Evolutionary conservation across 352 stramenopile species (phyloP).

Genomic region (Pythium phragmiticola): DNA sequence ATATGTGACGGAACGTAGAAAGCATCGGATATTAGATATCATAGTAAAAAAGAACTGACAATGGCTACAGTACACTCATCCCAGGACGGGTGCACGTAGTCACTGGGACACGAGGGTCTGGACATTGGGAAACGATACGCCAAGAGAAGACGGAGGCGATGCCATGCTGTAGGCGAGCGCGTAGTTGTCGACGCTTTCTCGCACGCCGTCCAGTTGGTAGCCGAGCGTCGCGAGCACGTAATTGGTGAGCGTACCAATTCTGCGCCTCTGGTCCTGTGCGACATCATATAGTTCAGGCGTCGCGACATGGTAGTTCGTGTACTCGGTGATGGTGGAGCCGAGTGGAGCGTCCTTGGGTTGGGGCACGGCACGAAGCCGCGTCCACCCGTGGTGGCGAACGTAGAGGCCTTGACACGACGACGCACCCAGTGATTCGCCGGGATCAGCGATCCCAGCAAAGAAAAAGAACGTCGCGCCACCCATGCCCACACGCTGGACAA

Average conservation of each 20-base stretch:
- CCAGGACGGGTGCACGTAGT: too few relatives aligned
- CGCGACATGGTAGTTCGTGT: conserved; percentile 8
- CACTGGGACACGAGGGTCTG: too few relatives aligned
- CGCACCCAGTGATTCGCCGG: background rate
- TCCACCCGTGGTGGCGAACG: conserved; percentile 19
- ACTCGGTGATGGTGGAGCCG: background rate
- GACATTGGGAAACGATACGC: too few relatives aligned
- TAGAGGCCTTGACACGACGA: conserved; percentile 9
- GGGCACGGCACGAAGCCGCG: conserved; percentile 1
- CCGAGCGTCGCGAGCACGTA: conserved; percentile 16
- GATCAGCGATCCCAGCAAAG: conserved; percentile 10
- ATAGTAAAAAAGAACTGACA: background rate
- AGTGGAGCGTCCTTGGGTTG: background rate
- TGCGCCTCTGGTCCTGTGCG: conserved; percentile 15
- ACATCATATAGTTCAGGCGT: conserved; percentile 3
- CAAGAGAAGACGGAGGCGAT: too few relatives aligned
- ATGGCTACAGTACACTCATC: conserved; percentile 3
- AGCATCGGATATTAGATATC: background rate
- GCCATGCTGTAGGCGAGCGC: conserved; percentile 1
- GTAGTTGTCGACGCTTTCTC: conserved; percentile 16
- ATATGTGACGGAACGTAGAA: background rate
- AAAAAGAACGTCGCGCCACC: background rate
- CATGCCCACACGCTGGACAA: conserved; percentile 1
- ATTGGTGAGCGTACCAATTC: conserved; percentile 14
- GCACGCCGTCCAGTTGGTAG: conserved; percentile 14